Conservation (phyloP, 331 rosid species). For the Telfairia occidentalis region DNA sequence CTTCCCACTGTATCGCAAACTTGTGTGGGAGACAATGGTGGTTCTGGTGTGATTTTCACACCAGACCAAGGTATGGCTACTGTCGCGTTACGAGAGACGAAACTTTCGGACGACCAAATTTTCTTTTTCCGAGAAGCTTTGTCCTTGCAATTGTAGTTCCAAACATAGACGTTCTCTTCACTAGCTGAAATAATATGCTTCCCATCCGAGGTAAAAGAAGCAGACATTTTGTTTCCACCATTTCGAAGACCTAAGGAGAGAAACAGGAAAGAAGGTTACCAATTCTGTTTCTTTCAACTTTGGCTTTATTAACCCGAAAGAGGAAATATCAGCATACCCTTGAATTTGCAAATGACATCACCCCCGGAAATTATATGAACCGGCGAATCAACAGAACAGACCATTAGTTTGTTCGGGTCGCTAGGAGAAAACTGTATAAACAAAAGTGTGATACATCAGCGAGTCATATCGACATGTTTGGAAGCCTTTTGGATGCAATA, state of each 20-base stretch:
- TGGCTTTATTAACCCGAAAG: neutral
- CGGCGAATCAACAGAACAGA: constrained; percentile 21
- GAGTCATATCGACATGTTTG: neutral
- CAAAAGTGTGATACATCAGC: neutral
- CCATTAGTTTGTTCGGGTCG: constrained; percentile 24
- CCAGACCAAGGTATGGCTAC: constrained; percentile 26
- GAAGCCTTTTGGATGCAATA: neutral
- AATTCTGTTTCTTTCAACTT: neutral
- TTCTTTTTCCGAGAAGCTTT: constrained; percentile 10
- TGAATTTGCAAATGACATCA: constrained; percentile 19
- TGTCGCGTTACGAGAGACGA: constrained; percentile 14
- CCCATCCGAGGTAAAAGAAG: constrained; percentile 21
- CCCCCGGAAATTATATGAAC: constrained; percentile 19
- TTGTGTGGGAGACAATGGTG: constrained; percentile 1
- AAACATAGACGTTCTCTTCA: constrained; percentile 23
- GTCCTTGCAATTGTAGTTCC: constrained; percentile 21
- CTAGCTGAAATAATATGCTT: constrained; percentile 22
- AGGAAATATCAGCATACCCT: constrained; percentile 15
- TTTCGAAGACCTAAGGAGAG: constrained; percentile 15
- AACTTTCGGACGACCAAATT: constrained; percentile 20
- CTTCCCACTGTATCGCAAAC: neutral
- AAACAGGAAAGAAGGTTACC: neutral
- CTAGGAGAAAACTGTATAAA: constrained; percentile 21
- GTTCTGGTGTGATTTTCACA: constrained; percentile 3
- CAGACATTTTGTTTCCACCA: constrained; percentile 21